These are phyloP conservation scores for Tulasnella calospora DNA, from an alignment of 768 basidiomycete species.

Conservation along the genomic window DNA sequence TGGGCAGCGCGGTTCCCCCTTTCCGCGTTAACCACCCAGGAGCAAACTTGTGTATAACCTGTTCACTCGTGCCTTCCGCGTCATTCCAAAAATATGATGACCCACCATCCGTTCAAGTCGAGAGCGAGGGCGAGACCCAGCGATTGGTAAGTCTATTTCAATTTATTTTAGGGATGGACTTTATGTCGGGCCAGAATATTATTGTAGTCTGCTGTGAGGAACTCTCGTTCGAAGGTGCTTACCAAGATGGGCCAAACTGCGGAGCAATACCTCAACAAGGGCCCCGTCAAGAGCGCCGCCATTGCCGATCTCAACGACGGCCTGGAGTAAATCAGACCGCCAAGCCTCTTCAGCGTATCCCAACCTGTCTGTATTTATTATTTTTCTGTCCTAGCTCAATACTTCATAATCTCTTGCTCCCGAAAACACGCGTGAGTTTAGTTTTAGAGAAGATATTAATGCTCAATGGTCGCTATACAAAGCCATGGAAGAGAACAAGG, in stretches of 20 bases:
- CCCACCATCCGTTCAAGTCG: constrained; percentile 76
- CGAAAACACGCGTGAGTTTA: no score
- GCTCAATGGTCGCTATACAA: no score
- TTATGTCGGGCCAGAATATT: neutral
- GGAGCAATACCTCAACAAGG: constrained; percentile 87
- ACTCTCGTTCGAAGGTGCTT: constrained; percentile 79
- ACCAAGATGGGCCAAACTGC: constrained; percentile 96
- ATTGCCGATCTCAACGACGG: no score
- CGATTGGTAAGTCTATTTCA: constrained; percentile 53
- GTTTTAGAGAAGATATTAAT: no score
- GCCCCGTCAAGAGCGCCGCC: constrained; percentile 91
- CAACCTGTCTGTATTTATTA: no score
- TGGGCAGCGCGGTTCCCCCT: constrained; percentile 57
- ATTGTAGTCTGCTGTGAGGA: constrained; percentile 74
- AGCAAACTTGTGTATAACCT: neutral
- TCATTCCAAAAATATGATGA: constrained; percentile 66
- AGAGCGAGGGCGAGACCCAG: constrained; percentile 79
- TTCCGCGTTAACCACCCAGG: neutral
- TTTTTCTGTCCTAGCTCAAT: no score
- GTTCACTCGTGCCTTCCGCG: constrained; percentile 62
- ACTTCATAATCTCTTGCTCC: no score
- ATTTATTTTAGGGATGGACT: constrained; percentile 12
- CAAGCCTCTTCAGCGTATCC: no score
- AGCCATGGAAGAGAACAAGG: no score
- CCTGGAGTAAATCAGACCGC: no score